Evolutionary conservation across 148 eudicot species (phyloP).

Genomic region (Vaccinium myrtillus): DNA sequence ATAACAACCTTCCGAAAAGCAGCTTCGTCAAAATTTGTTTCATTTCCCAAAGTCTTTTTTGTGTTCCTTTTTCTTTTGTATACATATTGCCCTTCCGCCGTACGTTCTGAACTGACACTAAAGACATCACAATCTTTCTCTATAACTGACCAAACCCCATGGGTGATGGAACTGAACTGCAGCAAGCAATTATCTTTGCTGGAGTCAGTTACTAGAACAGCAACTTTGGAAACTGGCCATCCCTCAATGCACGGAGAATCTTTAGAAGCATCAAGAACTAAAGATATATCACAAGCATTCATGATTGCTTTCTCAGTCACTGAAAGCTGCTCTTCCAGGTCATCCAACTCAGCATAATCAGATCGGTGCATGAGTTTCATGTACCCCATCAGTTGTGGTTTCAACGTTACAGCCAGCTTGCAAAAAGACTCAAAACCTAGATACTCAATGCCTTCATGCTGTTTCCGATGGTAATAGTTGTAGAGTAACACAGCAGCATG

Average conservation of each 20-base stretch:
- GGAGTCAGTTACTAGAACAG: conserved; percentile 64
- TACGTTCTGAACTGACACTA: conserved; percentile 21
- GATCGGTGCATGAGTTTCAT: conserved; percentile 41
- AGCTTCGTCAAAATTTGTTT: conserved; percentile 30
- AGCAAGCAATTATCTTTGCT: conserved; percentile 60
- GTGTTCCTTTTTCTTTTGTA: conserved; percentile 38
- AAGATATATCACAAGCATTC: conserved; percentile 63
- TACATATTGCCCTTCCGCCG: conserved; percentile 21
- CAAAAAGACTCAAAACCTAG: conserved; percentile 64
- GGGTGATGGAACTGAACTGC: conserved; percentile 49
- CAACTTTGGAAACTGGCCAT: conserved; percentile 71
- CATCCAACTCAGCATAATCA: conserved; percentile 33
- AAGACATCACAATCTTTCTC: conserved; percentile 48
- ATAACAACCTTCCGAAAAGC: conserved; percentile 46
- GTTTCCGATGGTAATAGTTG: conserved; percentile 80
- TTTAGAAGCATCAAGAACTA: conserved; percentile 50
- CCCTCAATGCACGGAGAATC: conserved; percentile 41
- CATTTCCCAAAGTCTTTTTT: conserved; percentile 33
- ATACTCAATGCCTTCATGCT: conserved; percentile 44
- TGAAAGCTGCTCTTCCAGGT: conserved; percentile 48
- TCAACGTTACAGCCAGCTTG: conserved; percentile 58
- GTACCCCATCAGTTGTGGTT: conserved; percentile 46
- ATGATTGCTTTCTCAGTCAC: conserved; percentile 69
- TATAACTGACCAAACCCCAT: conserved; percentile 83
- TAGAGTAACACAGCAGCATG: conserved; percentile 91